Evolutionary conservation across 352 stramenopile species (phyloP), one percentile per base, ranked within the genome.

Genomic region (Nothophytophthora sp.): DNA sequence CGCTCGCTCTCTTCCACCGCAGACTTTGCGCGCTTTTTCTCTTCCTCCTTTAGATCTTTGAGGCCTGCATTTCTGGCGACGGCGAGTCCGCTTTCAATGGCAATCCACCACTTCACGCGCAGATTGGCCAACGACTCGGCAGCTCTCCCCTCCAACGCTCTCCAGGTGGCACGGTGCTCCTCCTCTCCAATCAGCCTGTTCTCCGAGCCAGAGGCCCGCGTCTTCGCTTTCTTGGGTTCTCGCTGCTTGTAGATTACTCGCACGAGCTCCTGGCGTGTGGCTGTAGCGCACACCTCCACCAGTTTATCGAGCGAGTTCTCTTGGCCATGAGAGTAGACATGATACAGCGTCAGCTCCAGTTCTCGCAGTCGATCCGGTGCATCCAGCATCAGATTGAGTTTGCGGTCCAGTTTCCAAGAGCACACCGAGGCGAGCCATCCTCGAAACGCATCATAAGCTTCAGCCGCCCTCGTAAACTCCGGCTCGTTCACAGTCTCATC

Each of bases 21-120:
- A 28, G 32, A 37, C 8, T 34, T n/a, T 36, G 50, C 11, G 18
- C 36, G 19, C n/a, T 18, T 0, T 35, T 51, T 63, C 5, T 50
- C 24, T 10, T 52, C n/a, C 22, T 19, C 13, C 11, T 45, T 53
- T 20, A 68, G n/a, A 18, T 59, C 5, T 37, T 54, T n/a, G 4
- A 54, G 29, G 12, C 36, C 24, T 2, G 12, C 29, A 2, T 50
- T 19, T 11, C 36, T 50, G 0, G 29, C 46, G 7, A 15, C 44
- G 16, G 34, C 52, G 41, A 74, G 24, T 1, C 33, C 30, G 28
- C 43, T 62, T 38, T 74, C 45, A 20, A 78, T 35, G 6, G 51
- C 56, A 46, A 60, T 41, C 44, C 55, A 60, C 66, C 70, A 80
- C 25, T 69, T 65, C 5, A 32, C 29, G 15, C 46, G 59, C 43